phyloP scores from a whole-genome alignment of 1,139 yeast species.

The Yamadazyma atmosphaerica region DNA sequence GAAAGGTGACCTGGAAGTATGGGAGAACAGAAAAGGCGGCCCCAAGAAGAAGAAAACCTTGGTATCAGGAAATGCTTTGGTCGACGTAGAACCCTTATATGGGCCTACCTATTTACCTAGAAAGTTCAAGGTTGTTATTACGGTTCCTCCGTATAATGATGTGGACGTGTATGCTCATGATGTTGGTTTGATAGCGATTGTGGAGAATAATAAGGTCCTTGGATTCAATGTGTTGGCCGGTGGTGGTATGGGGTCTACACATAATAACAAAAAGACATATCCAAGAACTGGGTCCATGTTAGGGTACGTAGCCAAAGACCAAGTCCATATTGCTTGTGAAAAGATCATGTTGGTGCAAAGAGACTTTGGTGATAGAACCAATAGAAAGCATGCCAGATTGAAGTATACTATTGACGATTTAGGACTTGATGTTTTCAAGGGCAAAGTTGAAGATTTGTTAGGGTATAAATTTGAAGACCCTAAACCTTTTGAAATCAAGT shows the following conservation, averaged over 20 bases:
- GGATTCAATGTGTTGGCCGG: conserved; percentile 93
- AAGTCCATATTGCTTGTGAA: conserved; percentile 79
- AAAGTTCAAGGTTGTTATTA: conserved; percentile 91
- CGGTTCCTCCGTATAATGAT: conserved; percentile 96
- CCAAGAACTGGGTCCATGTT: conserved; percentile 91
- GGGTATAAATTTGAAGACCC: conserved; percentile 75
- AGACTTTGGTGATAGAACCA: conserved; percentile 92
- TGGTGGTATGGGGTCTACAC: conserved; percentile 99
- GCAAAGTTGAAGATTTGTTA: conserved; percentile 78
- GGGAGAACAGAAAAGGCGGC: conserved; percentile 73
- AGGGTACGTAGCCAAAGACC: conserved; percentile 71
- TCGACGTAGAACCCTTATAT: conserved; percentile 83
- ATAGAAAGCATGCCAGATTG: conserved; percentile 97
- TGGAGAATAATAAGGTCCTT: conserved; percentile 59
- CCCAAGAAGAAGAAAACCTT: conserved; percentile 78
- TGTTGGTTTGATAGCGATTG: conserved; percentile 87
- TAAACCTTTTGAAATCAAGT: conserved; percentile 71
- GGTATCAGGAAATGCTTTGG: conserved; percentile 85
- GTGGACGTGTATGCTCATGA: conserved; percentile 97
- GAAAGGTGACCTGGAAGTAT: conserved; percentile 65
- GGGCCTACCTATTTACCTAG: conserved; percentile 90
- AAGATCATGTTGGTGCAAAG: conserved; percentile 93
- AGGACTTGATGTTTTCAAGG: conserved; percentile 79
- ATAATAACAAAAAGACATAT: conserved; percentile 93
- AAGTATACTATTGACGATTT: conserved; percentile 94